phyloP scores from a whole-genome alignment of 2,329 filamentous ascomycete genomes.

The Fusarium papillatum region DNA sequence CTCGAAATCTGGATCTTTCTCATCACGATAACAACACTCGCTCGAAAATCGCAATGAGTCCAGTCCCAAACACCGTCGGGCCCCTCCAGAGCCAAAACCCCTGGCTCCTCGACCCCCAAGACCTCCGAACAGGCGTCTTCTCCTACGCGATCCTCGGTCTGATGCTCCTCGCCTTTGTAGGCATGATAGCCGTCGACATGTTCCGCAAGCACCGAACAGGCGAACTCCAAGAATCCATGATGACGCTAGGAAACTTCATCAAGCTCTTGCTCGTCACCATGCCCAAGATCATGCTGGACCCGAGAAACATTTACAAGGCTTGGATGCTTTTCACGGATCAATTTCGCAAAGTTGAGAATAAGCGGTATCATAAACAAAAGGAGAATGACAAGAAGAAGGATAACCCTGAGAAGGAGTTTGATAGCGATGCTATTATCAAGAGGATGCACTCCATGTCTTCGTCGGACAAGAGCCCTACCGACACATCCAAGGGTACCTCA shows the following conservation, averaged over 20 bases:
- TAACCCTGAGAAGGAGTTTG: not conserved
- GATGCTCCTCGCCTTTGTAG: constrained; percentile 15
- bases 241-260: not conserved
- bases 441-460: constrained; percentile 11
- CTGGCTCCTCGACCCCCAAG: constrained; percentile 1
- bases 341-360: constrained; percentile 28
- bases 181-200: constrained; percentile 27
- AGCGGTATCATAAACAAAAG: not conserved
- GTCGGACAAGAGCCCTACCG: not conserved
- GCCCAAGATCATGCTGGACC: constrained; percentile 15
- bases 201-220: constrained; percentile 18
- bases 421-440: constrained; percentile 9
- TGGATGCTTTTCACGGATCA: constrained; percentile 24
- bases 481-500: not conserved
- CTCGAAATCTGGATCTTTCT: not conserved
- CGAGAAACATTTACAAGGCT: not conserved
- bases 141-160: constrained; percentile 17
- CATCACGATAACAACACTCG: not conserved
- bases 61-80: not conserved
- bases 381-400: not conserved
- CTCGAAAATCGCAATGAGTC: not conserved
- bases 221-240: constrained; percentile 21
- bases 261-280: not conserved
- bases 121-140: constrained; percentile 3
- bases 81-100: not conserved